Evolutionary conservation across 2,329 filamentous ascomycete species (phyloP), one percentile per base, ranked within the genome.

Genomic region (Penicillium sp.): DNA sequence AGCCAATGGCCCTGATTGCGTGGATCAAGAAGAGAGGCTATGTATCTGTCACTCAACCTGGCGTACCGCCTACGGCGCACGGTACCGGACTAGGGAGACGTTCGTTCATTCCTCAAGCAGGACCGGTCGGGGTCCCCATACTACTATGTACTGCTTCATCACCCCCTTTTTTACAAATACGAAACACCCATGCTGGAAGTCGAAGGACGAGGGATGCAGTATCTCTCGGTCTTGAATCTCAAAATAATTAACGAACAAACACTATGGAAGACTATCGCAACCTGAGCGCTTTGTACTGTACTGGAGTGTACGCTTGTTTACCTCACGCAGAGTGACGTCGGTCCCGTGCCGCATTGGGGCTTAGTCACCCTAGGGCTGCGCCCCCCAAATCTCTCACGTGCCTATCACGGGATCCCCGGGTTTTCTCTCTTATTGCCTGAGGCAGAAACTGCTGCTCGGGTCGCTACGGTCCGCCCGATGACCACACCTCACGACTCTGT

Each of bases 401-500:
- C 5, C n/a, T n/a, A n/a, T n/a, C n/a, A n/a, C n/a, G 45, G 39
- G 21, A 43, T 39, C 43, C 47, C 43, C 41, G 32, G 39, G 18
- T 18, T 27, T 16, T 15, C 14, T 25, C 26, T 35, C 6, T 15
- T 3, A 0, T 2, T 33, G 61, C 60, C 62, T 63, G 36, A 58
- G 56, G 57, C 52, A 33, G 3, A 8, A 19, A 36, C n/a, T 64
- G 57, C 62, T 48, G 45, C 33, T 40, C 34, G 50, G 60, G 62
- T 49, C 38, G 41, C 48, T 59, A 32, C 45, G 49, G 54, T 43
- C 17, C 44, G 33, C 58, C 61, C 40, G 44, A 62, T 23, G 39
- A 45, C 47, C 38, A 54, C 59, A 62, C 58, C 58, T 59, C 59
- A 60, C 47, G 55, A 55, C 56, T 54, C 52, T 51, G 54, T 60